phyloP scores from a whole-genome alignment of 169 alveolate genomes.

The Plasmodium cynomolgi region DNA sequence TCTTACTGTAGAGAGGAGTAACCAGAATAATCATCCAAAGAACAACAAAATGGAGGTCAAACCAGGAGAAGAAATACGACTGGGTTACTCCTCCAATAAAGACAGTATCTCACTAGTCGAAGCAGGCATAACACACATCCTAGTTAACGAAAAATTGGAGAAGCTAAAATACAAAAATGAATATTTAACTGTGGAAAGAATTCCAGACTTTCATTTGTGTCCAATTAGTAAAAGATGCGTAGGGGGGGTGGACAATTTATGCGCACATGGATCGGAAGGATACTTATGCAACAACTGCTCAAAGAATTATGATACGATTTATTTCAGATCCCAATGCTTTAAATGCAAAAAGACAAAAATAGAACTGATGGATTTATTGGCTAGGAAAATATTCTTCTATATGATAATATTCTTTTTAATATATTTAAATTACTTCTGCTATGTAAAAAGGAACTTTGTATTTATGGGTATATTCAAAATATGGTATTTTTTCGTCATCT shows the following conservation, averaged over 20 bases:
- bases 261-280: slow-evolving; percentile 83
- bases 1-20: neutral
- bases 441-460: slow-evolving; percentile 61
- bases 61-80: neutral
- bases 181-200: slow-evolving; percentile 46
- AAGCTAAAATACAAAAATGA: slow-evolving; percentile 50
- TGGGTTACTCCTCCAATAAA: neutral
- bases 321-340: slow-evolving; percentile 65
- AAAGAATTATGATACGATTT: slow-evolving; percentile 19
- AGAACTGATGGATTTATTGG: slow-evolving; percentile 34
- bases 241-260: slow-evolving; percentile 61
- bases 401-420: slow-evolving; percentile 26
- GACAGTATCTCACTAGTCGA: neutral
- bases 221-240: slow-evolving; percentile 64
- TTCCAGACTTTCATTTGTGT: slow-evolving; percentile 71
- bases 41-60: neutral
- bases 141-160: slow-evolving; percentile 51
- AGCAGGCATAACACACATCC: neutral
- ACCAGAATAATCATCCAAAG: neutral
- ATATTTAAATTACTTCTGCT: slow-evolving; percentile 71
- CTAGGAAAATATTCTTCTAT: slow-evolving; percentile 44
- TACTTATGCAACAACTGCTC: slow-evolving; percentile 82
- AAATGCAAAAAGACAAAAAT: slow-evolving; percentile 31
- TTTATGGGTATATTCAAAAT: slow-evolving; percentile 70
- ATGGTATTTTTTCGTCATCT: slow-evolving; percentile 69